phyloP scores from a whole-genome alignment of 2,329 filamentous ascomycete genomes.

The Trichophyton equinum region DNA sequence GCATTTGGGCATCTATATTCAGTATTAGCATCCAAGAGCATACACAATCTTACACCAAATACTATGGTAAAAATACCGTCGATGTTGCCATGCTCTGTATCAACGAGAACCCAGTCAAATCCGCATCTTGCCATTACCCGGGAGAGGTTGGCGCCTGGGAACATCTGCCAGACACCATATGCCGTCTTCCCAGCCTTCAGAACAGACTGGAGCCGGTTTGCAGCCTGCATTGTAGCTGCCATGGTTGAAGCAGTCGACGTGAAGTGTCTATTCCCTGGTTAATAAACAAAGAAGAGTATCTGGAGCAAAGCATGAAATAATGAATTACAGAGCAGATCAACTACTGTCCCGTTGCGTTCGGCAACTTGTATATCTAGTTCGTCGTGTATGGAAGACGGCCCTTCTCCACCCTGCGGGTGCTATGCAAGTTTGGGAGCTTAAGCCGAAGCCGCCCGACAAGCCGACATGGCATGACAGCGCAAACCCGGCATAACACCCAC shows the following conservation, averaged over 20 bases:
- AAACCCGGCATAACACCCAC: too few relatives aligned
- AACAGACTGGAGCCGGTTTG: conserved; percentile 42
- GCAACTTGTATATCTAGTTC: neutral
- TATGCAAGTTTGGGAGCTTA: too few relatives aligned
- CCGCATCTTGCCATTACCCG: conserved; percentile 41
- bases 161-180: conserved; percentile 48
- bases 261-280: neutral
- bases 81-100: conserved; percentile 46
- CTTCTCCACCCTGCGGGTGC: too few relatives aligned
- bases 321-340: neutral
- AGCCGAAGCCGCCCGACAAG: too few relatives aligned
- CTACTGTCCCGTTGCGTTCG: neutral
- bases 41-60: neutral
- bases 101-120: conserved; percentile 44
- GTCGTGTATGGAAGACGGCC: too few relatives aligned
- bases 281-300: neutral
- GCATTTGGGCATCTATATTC: conserved; percentile 39
- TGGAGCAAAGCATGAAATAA: neutral
- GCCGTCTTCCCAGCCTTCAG: conserved; percentile 36
- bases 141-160: conserved; percentile 43
- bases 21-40: neutral
- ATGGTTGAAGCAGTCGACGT: neutral
- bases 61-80: conserved; percentile 27
- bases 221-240: conserved; percentile 36
- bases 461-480: too few relatives aligned